Conservation (phyloP, 306 rosid species). For the Pyrus betulifolia region DNA sequence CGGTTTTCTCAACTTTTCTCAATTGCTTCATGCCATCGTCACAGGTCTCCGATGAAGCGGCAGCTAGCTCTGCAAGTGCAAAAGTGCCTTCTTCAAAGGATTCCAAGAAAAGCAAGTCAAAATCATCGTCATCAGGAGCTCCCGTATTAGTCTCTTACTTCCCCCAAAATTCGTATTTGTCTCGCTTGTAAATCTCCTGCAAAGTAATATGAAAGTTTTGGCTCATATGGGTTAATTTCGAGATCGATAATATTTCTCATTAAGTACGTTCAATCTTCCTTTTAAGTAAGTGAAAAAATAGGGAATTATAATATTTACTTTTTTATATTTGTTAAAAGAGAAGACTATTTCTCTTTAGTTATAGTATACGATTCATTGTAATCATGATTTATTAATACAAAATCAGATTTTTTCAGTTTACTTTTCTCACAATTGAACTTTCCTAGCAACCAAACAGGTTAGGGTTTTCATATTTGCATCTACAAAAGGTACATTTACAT, state of each 20-base stretch:
- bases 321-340: not conserved
- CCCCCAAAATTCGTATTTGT: not conserved
- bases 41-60: not conserved
- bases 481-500: not conserved
- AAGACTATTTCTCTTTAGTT: not conserved
- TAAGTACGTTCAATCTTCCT: not conserved
- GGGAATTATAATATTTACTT: too few relatives aligned
- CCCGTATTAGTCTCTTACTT: slow-evolving; percentile 7
- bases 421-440: not conserved
- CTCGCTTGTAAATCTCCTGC: not conserved
- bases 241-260: not conserved
- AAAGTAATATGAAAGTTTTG: not conserved
- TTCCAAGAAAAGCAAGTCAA: not conserved
- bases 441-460: not conserved
- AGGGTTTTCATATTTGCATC: not conserved
- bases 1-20: not conserved
- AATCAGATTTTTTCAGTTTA: not conserved
- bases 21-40: not conserved
- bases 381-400: not conserved
- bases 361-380: not conserved
- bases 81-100: not conserved
- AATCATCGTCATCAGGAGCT: slow-evolving; percentile 3
- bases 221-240: not conserved
- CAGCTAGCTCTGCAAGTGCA: not conserved
- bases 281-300: too few relatives aligned